phyloP scores from a whole-genome alignment of 2,329 filamentous ascomycete species.

The Uncinocarpus reesii region DNA sequence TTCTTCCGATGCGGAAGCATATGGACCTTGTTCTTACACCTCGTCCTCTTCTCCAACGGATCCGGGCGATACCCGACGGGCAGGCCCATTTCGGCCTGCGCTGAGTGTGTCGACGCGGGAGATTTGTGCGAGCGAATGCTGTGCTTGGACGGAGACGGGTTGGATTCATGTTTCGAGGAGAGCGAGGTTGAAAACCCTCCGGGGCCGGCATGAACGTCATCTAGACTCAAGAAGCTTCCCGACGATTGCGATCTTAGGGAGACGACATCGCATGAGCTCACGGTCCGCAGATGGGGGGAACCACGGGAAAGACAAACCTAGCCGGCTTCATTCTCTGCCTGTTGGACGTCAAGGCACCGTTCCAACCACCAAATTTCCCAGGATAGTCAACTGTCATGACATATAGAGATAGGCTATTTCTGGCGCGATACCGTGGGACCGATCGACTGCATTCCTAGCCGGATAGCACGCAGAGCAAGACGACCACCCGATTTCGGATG shows the following conservation, averaged over 20 bases:
- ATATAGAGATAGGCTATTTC: not conserved
- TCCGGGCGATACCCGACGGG: conserved; percentile 1
- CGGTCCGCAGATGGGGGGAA: not conserved
- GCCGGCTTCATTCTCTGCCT: conserved; percentile 6
- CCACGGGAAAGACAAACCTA: conserved; percentile 12
- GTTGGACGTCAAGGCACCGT: not conserved
- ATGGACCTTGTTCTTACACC: conserved; percentile 28
- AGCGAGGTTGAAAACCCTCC: conserved; percentile 6
- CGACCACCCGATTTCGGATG: conserved; percentile 4
- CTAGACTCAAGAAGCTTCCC: conserved; percentile 4
- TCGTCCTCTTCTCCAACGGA: conserved; percentile 7
- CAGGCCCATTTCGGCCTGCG: not conserved
- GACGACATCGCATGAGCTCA: not conserved
- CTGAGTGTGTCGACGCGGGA: not conserved
- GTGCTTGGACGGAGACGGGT: conserved; percentile 1
- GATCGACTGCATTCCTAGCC: not conserved
- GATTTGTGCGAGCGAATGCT: conserved; percentile 6
- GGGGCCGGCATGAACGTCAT: conserved; percentile 8
- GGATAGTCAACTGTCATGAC: conserved; percentile 7
- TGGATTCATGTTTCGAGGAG: not conserved
- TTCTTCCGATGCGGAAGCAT: conserved; percentile 49
- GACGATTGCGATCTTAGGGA: conserved; percentile 7
- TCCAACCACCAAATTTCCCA: not conserved
- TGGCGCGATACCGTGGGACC: not conserved
- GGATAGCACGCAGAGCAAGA: not conserved